Evolutionary conservation across 208 protist species (phyloP), one percentile per base, ranked within the genome.

Genomic region (Wallacemonas sp.): DNA sequence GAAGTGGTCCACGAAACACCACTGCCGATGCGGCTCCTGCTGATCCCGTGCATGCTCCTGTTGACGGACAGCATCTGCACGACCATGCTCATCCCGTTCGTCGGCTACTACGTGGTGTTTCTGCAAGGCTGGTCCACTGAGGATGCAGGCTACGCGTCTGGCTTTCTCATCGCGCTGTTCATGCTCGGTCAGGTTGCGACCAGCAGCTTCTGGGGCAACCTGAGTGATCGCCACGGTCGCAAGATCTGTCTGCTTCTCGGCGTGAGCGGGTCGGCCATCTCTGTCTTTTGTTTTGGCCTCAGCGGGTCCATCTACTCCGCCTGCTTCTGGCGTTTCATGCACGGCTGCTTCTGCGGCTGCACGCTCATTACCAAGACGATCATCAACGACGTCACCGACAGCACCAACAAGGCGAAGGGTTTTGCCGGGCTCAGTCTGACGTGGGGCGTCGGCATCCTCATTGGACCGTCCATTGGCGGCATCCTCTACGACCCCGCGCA

Each of bases 361-460:
- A 77, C 78, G 1, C 78, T 94, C 36, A 72, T 84, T 48, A 80
- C 88, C 38, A 94, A 94, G 55, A 89, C 85, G 23, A 81, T 94
- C 47, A 88, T 94, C 46, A 78, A 80, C 39, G 88, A 94, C 60
- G 71, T 94, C 39, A 94, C 88, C 0, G 88, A 94, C 63, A 65
- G 68, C 30, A 87, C 86, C 1, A 92, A 84, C 47, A 75, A 89
- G 38, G 80, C 87, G 1, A 81, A 85, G 55, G 97, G 98, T 33
- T 99, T 99, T 58, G 97, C 98, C 29, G 96, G 98, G 36, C 95
- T 99, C 34, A 98, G 95, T 64, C 97, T 99, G 61, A 86, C 82
- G 0, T 94, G 85, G 85, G 81, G 85, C 23, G 48, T 89, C 0
- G 88, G 88, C 17, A 84, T 77, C 5, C 74, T 91, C 2, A 68